Evolutionary conservation across 1,284 basidiomycete species (phyloP), one percentile per base, ranked within the genome.

Genomic region (Irpex rosettiformis): DNA sequence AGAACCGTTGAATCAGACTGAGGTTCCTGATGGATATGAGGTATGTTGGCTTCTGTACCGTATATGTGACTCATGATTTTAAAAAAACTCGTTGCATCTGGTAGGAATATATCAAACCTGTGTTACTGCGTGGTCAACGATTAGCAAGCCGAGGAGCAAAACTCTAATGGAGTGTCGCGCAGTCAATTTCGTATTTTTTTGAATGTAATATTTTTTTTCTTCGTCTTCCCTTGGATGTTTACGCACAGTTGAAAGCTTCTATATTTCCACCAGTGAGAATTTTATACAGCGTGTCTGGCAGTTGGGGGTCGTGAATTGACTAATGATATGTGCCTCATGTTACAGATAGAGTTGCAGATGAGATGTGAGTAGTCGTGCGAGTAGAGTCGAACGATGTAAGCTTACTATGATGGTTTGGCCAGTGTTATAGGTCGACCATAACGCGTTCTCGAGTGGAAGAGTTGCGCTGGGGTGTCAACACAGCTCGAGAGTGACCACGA

Each of bases 1-100:
- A 1, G 88, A 91, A 59, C 88, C 89, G 1, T 67, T 91, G 54
- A 91, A 91, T 67, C 70, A 75, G 58, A 72, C 69, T 0, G 78
- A 81, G 47, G 73, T 81, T 4, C 72, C 81, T 1, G 75, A 76
- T 13, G 84, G 79, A 25, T 88, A 88, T 64, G 70, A 79, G 72
- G 85, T 84, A 51, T 56, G 73, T 67, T 5, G 10, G 33, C 16
- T 8, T 1, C 11, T 11, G 33, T 37, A 16, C 1, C 11, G 33
- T 37, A 16, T 11, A 45, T 45, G 43, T 22, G 13, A 45, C 8
- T 18, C 13, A 25, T 21, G 33, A 21, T 24, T 33, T 30, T 18
- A 13, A 13, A 30, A 30, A 25, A 21, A 22, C 24, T 28, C 30
- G 11, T 43, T 8, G 13, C 29, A 27, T 22, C n/a, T 22, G 62